Evolutionary conservation across 176 grass and related monocot genomes (phyloP).

Genomic region (Bonia amplexicaulis): DNA sequence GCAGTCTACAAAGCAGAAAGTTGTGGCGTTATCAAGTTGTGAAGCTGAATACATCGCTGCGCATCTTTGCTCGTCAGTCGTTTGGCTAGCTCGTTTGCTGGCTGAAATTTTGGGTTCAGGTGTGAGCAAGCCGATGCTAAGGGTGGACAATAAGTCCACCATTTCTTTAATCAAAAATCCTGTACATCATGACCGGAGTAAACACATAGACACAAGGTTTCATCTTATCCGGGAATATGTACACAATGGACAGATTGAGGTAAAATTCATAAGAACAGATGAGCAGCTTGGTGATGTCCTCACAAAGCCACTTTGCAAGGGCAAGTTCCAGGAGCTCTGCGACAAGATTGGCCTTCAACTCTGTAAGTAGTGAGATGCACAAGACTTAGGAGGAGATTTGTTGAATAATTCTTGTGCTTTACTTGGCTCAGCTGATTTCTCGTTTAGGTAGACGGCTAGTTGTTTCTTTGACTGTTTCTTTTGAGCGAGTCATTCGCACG

Average conservation of each 20-base stretch:
- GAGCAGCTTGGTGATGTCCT: neutral
- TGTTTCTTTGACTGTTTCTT: no score
- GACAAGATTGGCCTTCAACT: neutral
- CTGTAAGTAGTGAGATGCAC: neutral
- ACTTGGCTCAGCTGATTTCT: accelerated
- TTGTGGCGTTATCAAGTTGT: no score
- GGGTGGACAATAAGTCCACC: neutral
- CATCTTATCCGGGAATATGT: neutral
- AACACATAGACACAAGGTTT: neutral
- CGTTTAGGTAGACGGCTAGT: no score
- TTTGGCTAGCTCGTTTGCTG: neutral
- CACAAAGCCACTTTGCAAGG: neutral
- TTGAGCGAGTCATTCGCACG: no score
- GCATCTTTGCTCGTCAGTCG: no score
- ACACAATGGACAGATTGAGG: neutral
- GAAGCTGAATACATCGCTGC: no score
- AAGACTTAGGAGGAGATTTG: neutral
- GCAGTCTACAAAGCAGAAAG: no score
- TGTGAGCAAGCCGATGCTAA: neutral
- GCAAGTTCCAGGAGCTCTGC: neutral
- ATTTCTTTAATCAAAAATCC: neutral
- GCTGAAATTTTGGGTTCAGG: neutral
- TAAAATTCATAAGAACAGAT: neutral
- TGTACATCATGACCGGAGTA: neutral
- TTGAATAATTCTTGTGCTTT: neutral